phyloP scores from a whole-genome alignment of 805 yeast species.

The Cyberlindnera bimundalis region DNA sequence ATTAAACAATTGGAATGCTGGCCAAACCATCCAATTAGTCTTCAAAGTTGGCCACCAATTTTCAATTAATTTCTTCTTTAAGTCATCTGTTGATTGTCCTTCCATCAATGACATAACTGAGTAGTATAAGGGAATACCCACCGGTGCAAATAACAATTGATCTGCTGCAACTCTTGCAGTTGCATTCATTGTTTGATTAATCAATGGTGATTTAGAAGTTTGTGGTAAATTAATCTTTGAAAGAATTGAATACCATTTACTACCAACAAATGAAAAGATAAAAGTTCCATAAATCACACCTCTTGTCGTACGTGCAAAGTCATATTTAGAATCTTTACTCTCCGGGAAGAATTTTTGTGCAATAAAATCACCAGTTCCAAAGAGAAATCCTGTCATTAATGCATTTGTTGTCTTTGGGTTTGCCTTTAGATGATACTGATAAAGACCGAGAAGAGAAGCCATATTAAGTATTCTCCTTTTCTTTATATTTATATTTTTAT shows the following conservation, averaged over 20 bases:
- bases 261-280: conserved; percentile 74
- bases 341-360: conserved; percentile 59
- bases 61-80: conserved; percentile 40
- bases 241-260: conserved; percentile 62
- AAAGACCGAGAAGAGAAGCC: conserved; percentile 14
- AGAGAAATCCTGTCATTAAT: conserved; percentile 52
- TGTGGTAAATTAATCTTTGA: conserved; percentile 39
- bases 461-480: neutral
- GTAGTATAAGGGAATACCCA: conserved; percentile 71
- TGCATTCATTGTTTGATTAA: conserved; percentile 33
- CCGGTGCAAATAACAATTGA: conserved; percentile 75
- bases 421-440: conserved; percentile 30
- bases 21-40: conserved; percentile 90
- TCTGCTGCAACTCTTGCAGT: conserved; percentile 58
- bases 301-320: conserved; percentile 53
- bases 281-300: conserved; percentile 69
- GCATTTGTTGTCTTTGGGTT: conserved; percentile 55
- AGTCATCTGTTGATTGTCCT: conserved; percentile 38
- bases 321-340: conserved; percentile 32
- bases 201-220: conserved; percentile 14
- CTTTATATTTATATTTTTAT: no score
- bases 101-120: conserved; percentile 66
- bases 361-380: conserved; percentile 71
- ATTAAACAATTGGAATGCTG: conserved; percentile 75
- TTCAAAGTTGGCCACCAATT: conserved; percentile 66